Evolutionary conservation across 75 land plant species (phyloP).

Genomic region (Pseudotsuga menziesii): DNA sequence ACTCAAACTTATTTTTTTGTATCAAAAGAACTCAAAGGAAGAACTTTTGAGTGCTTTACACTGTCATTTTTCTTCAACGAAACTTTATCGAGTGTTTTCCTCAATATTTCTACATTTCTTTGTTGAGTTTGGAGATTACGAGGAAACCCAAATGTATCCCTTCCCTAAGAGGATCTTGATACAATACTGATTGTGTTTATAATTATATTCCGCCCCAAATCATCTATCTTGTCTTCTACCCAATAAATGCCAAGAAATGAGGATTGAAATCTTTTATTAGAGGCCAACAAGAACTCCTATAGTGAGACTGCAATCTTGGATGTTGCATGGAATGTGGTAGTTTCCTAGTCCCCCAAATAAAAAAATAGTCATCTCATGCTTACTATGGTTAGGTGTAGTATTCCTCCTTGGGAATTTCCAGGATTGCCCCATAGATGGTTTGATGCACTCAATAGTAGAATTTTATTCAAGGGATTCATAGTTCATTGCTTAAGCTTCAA

Average conservation of each 20-base stretch:
- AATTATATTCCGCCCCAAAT: too few relatives aligned
- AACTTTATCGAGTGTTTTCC: background rate
- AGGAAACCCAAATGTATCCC: background rate
- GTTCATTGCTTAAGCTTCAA: conserved; percentile 35
- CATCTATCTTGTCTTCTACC: conserved; percentile 58
- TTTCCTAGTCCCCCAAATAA: background rate
- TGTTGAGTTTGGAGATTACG: background rate
- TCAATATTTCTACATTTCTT: background rate
- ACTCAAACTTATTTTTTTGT: background rate
- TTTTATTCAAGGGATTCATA: conserved; percentile 51
- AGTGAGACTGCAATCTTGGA: background rate
- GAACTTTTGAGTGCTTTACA: background rate
- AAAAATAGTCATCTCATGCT: conserved; percentile 34
- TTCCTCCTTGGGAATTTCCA: background rate
- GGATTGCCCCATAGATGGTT: conserved; percentile 27
- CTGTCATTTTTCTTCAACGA: background rate
- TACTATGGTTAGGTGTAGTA: conserved; percentile 10
- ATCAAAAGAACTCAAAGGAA: background rate
- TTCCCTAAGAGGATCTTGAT: background rate
- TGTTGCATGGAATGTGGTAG: background rate
- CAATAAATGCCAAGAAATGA: conserved; percentile 22
- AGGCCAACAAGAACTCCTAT: background rate
- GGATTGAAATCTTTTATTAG: too few relatives aligned
- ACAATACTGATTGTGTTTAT: too few relatives aligned
- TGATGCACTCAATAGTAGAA: conserved; percentile 15